Evolutionary conservation across 495 filamentous ascomycete genomes (phyloP).

Genomic region (Aspergillus cavernicola): DNA sequence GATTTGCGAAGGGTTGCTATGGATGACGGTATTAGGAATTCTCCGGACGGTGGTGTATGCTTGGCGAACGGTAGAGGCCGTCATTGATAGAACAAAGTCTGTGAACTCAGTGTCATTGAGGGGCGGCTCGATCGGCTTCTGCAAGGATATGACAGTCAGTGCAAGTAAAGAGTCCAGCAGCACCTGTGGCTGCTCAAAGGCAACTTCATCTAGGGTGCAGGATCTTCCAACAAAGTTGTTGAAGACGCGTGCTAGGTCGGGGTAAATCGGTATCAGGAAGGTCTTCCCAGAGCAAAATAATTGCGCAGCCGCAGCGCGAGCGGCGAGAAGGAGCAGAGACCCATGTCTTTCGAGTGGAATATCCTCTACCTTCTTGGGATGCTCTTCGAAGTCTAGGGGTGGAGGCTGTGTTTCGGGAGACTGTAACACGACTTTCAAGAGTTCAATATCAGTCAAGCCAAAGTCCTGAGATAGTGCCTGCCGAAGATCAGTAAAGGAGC

Average conservation of each 20-base stretch:
- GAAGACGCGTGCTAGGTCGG: slow-evolving; percentile 58
- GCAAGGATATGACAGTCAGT: slow-evolving; percentile 30
- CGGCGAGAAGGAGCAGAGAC: slow-evolving; percentile 56
- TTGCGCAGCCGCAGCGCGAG: slow-evolving; percentile 42
- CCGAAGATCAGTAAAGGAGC: not conserved
- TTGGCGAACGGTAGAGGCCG: slow-evolving; percentile 62
- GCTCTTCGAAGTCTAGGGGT: slow-evolving; percentile 38
- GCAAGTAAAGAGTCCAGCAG: slow-evolving; percentile 40
- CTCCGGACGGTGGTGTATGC: slow-evolving; percentile 68
- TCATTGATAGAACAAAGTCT: slow-evolving; percentile 56
- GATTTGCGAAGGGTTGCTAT: slow-evolving; percentile 67
- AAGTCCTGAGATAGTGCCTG: slow-evolving; percentile 73
- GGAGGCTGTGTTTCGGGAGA: slow-evolving; percentile 33
- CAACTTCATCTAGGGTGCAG: slow-evolving; percentile 34
- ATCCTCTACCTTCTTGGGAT: slow-evolving; percentile 51
- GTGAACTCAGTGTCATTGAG: slow-evolving; percentile 32
- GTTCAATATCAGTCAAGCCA: slow-evolving; percentile 49
- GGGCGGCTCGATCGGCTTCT: slow-evolving; percentile 20
- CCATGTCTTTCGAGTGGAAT: slow-evolving; percentile 74
- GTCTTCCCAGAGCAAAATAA: slow-evolving; percentile 33
- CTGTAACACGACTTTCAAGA: slow-evolving; percentile 42
- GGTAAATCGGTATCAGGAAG: slow-evolving; percentile 54
- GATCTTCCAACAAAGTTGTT: slow-evolving; percentile 55
- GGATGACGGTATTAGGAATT: slow-evolving; percentile 69
- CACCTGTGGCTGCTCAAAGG: slow-evolving; percentile 39